These are phyloP conservation scores for Cladosporium halotolerans DNA, from an alignment of 2,329 filamentous ascomycete genomes.

Conservation along the genomic window DNA sequence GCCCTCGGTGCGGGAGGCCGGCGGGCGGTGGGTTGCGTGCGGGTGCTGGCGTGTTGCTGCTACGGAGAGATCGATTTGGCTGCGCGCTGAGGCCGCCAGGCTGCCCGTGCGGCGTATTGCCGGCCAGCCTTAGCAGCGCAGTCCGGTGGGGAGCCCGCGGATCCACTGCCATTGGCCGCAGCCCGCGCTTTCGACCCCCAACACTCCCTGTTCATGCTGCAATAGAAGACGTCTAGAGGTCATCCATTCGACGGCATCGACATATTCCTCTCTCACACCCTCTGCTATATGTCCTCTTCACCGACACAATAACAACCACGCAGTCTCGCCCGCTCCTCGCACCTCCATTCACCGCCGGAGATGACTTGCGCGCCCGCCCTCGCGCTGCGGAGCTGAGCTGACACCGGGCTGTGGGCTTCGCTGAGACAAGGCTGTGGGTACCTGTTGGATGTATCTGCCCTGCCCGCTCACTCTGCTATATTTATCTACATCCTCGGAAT, in stretches of 20 bases:
- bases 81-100: too few relatives aligned
- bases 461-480: not conserved
- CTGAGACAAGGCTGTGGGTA: slow-evolving; percentile 5
- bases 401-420: slow-evolving; percentile 3
- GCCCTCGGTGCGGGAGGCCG: not conserved
- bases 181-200: not conserved
- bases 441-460: not conserved
- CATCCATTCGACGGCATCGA: not conserved
- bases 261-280: not conserved
- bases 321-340: not conserved
- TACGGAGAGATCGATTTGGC: not conserved
- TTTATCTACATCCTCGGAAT: not conserved
- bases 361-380: not conserved
- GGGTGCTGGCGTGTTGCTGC: not conserved
- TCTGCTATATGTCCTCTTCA: slow-evolving; percentile 4
- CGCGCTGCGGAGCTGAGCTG: slow-evolving; percentile 5
- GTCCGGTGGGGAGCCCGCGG: not conserved
- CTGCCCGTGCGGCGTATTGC: not conserved
- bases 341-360: not conserved
- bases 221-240: not conserved
- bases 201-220: slow-evolving; percentile 2
- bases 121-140: not conserved
- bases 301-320: not conserved
- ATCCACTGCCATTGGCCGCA: not conserved
- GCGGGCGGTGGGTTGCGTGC: not conserved